phyloP scores from a whole-genome alignment of 1,284 basidiomycete species.

The Cryptococcus neoformans region DNA sequence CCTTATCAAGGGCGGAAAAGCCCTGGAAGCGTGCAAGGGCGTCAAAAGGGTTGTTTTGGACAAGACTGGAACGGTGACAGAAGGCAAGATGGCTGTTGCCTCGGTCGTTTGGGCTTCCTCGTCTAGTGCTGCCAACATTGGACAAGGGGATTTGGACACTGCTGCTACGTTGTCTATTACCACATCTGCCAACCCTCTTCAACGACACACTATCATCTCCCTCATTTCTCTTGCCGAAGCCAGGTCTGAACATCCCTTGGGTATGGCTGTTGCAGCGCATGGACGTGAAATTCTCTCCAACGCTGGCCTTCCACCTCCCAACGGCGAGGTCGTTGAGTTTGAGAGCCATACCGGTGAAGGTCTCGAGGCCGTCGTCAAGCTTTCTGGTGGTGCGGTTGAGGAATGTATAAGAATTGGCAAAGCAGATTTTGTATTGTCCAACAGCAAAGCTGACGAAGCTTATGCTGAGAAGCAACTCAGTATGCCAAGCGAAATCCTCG shows the following conservation, averaged over 20 bases:
- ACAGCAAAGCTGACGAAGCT: slow-evolving; percentile 28
- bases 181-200: slow-evolving; percentile 41
- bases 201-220: slow-evolving; percentile 64
- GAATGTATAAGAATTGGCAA: slow-evolving; percentile 67
- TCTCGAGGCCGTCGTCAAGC: slow-evolving; percentile 64
- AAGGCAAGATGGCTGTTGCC: slow-evolving; percentile 74
- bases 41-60: slow-evolving; percentile 85
- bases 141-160: slow-evolving; percentile 24
- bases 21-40: slow-evolving; percentile 83
- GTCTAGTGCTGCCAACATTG: slow-evolving; percentile 7
- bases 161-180: slow-evolving; percentile 42
- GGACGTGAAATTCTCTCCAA: slow-evolving; percentile 64
- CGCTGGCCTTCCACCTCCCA: slow-evolving; percentile 52
- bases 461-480: slow-evolving; percentile 4
- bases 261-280: slow-evolving; percentile 81
- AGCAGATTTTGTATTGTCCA: slow-evolving; percentile 58
- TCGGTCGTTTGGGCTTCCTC: slow-evolving; percentile 69
- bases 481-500: slow-evolving; percentile 59
- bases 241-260: slow-evolving; percentile 93
- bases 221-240: slow-evolving; percentile 85
- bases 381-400: slow-evolving; percentile 48
- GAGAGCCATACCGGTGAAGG: slow-evolving; percentile 88
- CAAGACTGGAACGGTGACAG: slow-evolving; percentile 97
- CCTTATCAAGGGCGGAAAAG: slow-evolving; percentile 93
- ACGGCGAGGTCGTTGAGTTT: slow-evolving; percentile 58